Conservation (phyloP, 179 eudicot species). For the Carnegiea gigantea region DNA sequence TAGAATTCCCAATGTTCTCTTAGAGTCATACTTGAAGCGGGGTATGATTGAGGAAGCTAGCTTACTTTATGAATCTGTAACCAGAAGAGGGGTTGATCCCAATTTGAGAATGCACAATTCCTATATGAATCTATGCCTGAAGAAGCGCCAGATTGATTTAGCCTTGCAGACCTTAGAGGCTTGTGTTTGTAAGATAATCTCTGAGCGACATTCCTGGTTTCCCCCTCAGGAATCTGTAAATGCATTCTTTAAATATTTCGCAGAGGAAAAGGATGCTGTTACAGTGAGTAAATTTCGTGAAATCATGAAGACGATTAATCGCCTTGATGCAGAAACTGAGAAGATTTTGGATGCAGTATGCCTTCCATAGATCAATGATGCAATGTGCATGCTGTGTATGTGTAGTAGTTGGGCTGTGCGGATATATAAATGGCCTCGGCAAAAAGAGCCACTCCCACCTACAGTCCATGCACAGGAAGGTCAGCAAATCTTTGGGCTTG, state of each 20-base stretch:
- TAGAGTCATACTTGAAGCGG: slow-evolving; percentile 43
- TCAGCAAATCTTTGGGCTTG: too few species aligned
- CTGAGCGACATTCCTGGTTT: slow-evolving; percentile 29
- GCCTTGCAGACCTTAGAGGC: slow-evolving; percentile 40
- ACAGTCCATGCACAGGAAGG: too few species aligned
- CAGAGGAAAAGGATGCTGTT: slow-evolving; percentile 34
- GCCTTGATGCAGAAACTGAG: slow-evolving; percentile 27
- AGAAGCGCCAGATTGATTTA: slow-evolving; percentile 35
- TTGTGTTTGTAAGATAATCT: slow-evolving; percentile 30
- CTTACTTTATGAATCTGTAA: slow-evolving; percentile 30
- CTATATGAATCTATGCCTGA: slow-evolving; percentile 30
- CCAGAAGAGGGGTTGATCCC: slow-evolving; percentile 29
- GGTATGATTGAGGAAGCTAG: slow-evolving; percentile 45
- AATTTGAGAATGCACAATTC: slow-evolving; percentile 35
- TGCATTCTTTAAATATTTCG: slow-evolving; percentile 33
- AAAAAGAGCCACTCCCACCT: too few species aligned
- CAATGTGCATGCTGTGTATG: too few species aligned
- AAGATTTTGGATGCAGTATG: background rate
- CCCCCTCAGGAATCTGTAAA: slow-evolving; percentile 39
- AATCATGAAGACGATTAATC: slow-evolving; percentile 44
- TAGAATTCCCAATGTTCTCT: slow-evolving; percentile 44
- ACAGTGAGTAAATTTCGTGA: slow-evolving; percentile 32
- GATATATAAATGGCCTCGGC: too few species aligned
- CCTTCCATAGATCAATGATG: background rate
- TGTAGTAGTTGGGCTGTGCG: too few species aligned